Evolutionary conservation across 2,329 filamentous ascomycete genomes (phyloP).

Genomic region (Arthroderma sp.): DNA sequence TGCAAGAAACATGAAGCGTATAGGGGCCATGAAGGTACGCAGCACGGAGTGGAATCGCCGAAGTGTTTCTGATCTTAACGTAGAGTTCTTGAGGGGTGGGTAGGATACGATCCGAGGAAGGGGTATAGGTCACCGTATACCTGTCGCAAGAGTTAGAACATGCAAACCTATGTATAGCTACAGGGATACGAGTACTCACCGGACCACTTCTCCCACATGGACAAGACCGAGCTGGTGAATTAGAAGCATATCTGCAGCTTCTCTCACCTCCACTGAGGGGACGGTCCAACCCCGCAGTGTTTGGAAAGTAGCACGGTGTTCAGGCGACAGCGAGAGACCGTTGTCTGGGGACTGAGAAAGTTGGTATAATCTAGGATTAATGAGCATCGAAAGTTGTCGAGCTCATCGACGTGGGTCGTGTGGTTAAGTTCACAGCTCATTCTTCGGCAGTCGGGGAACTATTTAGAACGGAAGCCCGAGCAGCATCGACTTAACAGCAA

Average conservation of each 20-base stretch:
- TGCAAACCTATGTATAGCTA: background rate
- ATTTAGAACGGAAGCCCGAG: no score
- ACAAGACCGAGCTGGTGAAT: constrained; percentile 82
- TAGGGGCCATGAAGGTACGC: constrained; percentile 96
- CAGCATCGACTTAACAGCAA: no score
- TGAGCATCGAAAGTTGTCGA: constrained; percentile 24
- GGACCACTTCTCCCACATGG: constrained; percentile 86
- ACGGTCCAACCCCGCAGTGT: constrained; percentile 25
- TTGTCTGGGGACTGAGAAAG: constrained; percentile 27
- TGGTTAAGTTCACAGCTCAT: background rate
- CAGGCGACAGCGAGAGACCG: constrained; percentile 12
- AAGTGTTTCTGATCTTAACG: constrained; percentile 84
- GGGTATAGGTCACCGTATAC: constrained; percentile 81
- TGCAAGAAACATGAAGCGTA: constrained; percentile 73
- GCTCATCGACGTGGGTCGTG: constrained; percentile 12
- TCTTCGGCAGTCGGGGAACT: background rate
- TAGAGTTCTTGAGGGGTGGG: constrained; percentile 69
- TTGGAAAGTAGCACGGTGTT: constrained; percentile 17
- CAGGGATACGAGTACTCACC: constrained; percentile 38
- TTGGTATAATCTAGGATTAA: constrained; percentile 30
- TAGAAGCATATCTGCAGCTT: constrained; percentile 56
- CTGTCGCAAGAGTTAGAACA: constrained; percentile 21
- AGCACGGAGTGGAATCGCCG: constrained; percentile 76
- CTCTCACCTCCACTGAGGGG: constrained; percentile 12
- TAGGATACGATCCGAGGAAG: constrained; percentile 74